These are phyloP conservation scores for Penicillium parvum DNA, from an alignment of 495 filamentous ascomycete genomes.

Conservation along the genomic window DNA sequence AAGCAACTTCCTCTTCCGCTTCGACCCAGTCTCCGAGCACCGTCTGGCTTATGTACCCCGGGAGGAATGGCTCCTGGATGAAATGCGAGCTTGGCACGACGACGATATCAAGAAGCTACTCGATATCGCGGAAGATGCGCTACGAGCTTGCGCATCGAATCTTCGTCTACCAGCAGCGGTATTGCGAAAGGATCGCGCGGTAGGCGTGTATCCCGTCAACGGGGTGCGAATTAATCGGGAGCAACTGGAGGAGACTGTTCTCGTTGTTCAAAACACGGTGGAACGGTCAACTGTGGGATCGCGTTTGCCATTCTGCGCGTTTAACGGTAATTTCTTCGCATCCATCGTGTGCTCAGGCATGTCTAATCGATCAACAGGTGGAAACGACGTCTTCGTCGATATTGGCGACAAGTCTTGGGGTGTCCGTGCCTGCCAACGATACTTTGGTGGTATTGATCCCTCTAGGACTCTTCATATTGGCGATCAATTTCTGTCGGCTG, in stretches of 20 bases:
- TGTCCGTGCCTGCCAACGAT: slow-evolving; percentile 86
- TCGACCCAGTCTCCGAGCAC: slow-evolving; percentile 37
- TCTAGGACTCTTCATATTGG: slow-evolving; percentile 76
- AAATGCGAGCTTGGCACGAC: slow-evolving; percentile 84
- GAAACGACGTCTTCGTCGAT: slow-evolving; percentile 96
- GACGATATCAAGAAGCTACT: slow-evolving; percentile 71
- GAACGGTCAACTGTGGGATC: slow-evolving; percentile 69
- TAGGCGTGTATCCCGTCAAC: slow-evolving; percentile 71
- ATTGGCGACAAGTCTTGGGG: slow-evolving; percentile 98
- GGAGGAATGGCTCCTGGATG: slow-evolving; percentile 72
- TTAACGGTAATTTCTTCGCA: slow-evolving; percentile 60
- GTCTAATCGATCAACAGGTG: slow-evolving; percentile 40
- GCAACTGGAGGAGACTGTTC: slow-evolving; percentile 89
- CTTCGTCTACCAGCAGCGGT: slow-evolving; percentile 73
- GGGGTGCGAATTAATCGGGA: slow-evolving; percentile 71
- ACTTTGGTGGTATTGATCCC: slow-evolving; percentile 70
- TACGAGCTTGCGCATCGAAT: slow-evolving; percentile 71
- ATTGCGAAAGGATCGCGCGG: slow-evolving; percentile 87
- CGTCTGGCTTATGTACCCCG: slow-evolving; percentile 58
- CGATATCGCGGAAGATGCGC: slow-evolving; percentile 77
- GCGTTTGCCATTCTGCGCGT: slow-evolving; percentile 89
- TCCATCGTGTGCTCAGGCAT: not conserved
- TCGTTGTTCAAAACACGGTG: slow-evolving; percentile 87
- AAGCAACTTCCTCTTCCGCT: slow-evolving; percentile 84
- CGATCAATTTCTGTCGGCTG: slow-evolving; percentile 93